These are phyloP conservation scores for Fusarium camptoceras DNA, from an alignment of 2,329 filamentous ascomycete genomes.

Conservation along the genomic window DNA sequence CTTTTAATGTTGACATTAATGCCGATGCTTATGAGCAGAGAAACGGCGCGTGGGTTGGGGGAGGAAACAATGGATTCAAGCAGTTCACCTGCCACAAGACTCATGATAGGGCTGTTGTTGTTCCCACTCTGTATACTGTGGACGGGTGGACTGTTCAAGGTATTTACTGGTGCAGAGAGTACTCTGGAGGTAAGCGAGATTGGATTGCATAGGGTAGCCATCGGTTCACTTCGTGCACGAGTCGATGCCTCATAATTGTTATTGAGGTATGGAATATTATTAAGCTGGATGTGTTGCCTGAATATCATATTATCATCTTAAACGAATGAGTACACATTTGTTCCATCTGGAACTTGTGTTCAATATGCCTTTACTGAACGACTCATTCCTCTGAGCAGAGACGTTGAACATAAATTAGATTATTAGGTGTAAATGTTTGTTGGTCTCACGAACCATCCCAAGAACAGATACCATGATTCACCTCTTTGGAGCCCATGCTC, in stretches of 20 bases:
- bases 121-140: not conserved
- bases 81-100: not conserved
- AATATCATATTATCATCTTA: too few species aligned
- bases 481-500: not conserved
- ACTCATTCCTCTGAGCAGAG: too few species aligned
- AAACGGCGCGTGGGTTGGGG: not conserved
- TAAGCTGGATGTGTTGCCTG: too few species aligned
- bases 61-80: not conserved
- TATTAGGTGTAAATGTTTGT: too few species aligned
- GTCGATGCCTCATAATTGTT: rapidly evolving
- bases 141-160: not conserved
- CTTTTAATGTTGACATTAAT: not conserved
- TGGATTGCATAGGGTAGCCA: not conserved
- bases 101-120: not conserved
- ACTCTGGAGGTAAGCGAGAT: not conserved
- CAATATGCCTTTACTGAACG: too few species aligned
- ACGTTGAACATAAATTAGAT: too few species aligned
- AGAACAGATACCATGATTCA: rapidly evolving
- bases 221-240: rapidly evolving
- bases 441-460: too few species aligned
- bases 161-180: not conserved
- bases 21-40: not conserved
- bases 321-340: too few species aligned
- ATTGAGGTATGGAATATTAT: rapidly evolving
- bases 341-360: too few species aligned